Conservation (phyloP, 2,329 filamentous ascomycete species). For the Xylaria sp. region DNA sequence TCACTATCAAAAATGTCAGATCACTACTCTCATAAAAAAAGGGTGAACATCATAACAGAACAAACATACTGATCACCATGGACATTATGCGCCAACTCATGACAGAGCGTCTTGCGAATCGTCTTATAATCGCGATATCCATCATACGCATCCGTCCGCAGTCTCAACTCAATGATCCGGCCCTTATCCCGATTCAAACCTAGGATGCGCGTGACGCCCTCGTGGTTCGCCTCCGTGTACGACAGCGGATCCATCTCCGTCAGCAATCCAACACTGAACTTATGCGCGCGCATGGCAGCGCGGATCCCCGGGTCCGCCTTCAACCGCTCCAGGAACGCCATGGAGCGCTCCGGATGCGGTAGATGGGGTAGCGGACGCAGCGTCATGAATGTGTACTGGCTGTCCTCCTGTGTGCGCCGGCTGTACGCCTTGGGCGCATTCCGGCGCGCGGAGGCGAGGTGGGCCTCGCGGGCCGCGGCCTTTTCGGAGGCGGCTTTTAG, state of each 20-base stretch:
- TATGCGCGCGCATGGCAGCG: slow-evolving; percentile 74
- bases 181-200: slow-evolving; percentile 84
- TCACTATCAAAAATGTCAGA: slow-evolving; percentile 42
- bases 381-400: slow-evolving; percentile 73
- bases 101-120: slow-evolving; percentile 86
- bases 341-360: slow-evolving; percentile 66
- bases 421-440: slow-evolving; percentile 25
- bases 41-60: background rate
- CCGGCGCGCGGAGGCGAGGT: slow-evolving; percentile 33
- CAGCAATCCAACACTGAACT: slow-evolving; percentile 76
- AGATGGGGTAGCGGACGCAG: slow-evolving; percentile 73
- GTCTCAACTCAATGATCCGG: slow-evolving; percentile 81
- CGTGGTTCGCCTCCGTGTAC: slow-evolving; percentile 67
- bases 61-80: slow-evolving; percentile 58
- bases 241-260: slow-evolving; percentile 92
- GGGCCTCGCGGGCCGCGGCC: slow-evolving; percentile 44
- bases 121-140: slow-evolving; percentile 91
- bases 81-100: slow-evolving; percentile 92
- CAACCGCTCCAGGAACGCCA: slow-evolving; percentile 68
- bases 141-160: slow-evolving; percentile 91
- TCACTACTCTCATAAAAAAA: background rate
- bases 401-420: slow-evolving; percentile 47
- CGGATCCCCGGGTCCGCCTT: slow-evolving; percentile 81
- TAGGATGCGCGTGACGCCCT: slow-evolving; percentile 68
- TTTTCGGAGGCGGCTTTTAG: slow-evolving; percentile 46